A percentile compares a stretch with the other conserved stretches of the same genome.
Evolutionary conservation across 345 rosid genomes (phyloP).

Genomic region (Kandelia obovata): DNA sequence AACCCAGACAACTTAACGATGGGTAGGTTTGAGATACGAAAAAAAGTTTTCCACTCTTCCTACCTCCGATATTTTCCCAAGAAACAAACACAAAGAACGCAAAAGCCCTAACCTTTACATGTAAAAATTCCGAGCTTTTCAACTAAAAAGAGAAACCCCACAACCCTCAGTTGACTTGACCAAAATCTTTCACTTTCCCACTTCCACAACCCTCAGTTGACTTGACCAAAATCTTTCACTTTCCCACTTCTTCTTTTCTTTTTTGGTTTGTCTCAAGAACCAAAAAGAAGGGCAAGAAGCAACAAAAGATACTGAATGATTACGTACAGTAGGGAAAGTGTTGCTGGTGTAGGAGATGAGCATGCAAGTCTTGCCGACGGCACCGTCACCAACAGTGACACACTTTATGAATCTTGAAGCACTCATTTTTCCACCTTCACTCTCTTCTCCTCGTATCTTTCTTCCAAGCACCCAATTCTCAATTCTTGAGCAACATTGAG

Average conservation of each 20-base stretch:
- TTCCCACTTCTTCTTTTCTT: background rate
- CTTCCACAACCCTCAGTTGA: background rate
- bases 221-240: background rate
- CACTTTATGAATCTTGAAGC: constrained; percentile 72
- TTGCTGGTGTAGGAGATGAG: constrained; percentile 77
- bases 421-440: constrained; percentile 38
- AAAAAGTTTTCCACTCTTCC: background rate
- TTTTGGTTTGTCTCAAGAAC: background rate
- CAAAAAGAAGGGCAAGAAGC: background rate
- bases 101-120: background rate
- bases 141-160: background rate
- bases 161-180: background rate
- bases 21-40: background rate
- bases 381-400: constrained; percentile 78
- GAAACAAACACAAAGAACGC: constrained; percentile 10
- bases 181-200: background rate
- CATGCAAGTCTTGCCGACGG: constrained; percentile 78
- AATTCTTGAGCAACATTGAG: constrained; percentile 4
- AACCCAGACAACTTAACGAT: background rate
- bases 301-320: background rate
- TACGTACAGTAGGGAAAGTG: constrained; percentile 64
- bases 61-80: constrained; percentile 2
- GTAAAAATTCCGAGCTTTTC: background rate
- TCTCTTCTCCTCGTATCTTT: background rate
- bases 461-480: constrained; percentile 5